These are phyloP conservation scores for Colletotrichum ledebouriae DNA, from an alignment of 2,329 filamentous ascomycete genomes.

Conservation along the genomic window DNA sequence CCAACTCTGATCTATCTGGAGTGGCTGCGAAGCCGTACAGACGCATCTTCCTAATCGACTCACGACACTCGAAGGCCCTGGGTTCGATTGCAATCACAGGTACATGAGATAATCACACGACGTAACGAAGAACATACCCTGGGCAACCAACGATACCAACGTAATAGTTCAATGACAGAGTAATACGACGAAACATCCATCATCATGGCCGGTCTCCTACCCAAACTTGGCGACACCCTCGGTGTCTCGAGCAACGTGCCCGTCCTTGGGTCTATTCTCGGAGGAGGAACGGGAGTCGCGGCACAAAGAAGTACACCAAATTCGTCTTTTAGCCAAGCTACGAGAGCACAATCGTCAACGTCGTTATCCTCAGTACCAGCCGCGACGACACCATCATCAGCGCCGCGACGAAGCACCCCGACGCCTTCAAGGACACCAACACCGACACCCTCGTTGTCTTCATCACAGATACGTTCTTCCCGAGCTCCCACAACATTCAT, in stretches of 20 bases:
- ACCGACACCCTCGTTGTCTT: conserved; percentile 6
- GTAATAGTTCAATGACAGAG: not conserved
- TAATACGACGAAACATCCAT: not conserved
- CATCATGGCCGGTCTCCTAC: conserved; percentile 36
- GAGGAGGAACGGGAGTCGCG: conserved; percentile 3
- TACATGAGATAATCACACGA: conserved; percentile 27
- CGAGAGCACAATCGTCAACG: conserved; percentile 1
- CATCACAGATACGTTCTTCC: not conserved
- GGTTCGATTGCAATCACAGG: conserved; percentile 1
- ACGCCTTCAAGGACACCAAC: conserved; percentile 1
- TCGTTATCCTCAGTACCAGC: not conserved
- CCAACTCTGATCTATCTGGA: conserved; percentile 13
- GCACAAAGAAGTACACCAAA: conserved; percentile 24
- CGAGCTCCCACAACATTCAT: conserved; percentile 35
- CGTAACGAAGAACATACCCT: conserved; percentile 21
- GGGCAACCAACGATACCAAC: conserved; percentile 2
- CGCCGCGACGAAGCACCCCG: conserved; percentile 3
- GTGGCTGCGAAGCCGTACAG: conserved; percentile 10
- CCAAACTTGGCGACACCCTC: conserved; percentile 8
- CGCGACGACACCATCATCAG: conserved; percentile 12
- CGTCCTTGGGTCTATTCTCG: conserved; percentile 18
- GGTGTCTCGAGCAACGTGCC: conserved; percentile 3
- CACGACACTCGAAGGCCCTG: not conserved
- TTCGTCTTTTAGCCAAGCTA: conserved; percentile 16
- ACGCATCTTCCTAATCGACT: conserved; percentile 5